These are phyloP conservation scores for Rostrohypoxylon terebratum DNA, from an alignment of 495 filamentous ascomycete genomes.

Conservation along the genomic window DNA sequence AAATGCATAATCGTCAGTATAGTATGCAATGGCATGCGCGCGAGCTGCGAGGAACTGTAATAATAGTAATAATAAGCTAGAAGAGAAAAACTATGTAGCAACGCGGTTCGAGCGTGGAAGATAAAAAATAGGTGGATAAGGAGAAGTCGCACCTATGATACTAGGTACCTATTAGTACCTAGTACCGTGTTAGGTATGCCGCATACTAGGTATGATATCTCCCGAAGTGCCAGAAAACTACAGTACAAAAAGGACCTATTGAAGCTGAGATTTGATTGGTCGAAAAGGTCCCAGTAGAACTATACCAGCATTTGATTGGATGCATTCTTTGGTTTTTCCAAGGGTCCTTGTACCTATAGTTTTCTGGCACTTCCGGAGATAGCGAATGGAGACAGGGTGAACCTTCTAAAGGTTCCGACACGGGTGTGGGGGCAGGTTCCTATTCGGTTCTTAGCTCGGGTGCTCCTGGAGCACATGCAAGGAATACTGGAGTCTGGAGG, in stretches of 20 bases:
- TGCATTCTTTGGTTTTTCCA: no score
- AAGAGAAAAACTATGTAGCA: not conserved
- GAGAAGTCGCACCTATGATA: constrained; percentile 13
- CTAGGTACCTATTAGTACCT: no score
- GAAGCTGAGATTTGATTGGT: no score
- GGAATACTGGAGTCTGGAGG: constrained; percentile 3
- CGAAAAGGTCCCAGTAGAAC: no score
- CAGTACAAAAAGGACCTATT: no score
- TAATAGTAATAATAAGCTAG: constrained; percentile 1
- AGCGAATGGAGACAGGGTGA: constrained; percentile 26
- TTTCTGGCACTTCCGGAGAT: no score
- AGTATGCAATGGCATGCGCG: constrained; percentile 20
- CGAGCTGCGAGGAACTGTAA: not conserved
- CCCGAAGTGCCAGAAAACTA: no score
- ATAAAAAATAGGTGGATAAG: constrained; percentile 21
- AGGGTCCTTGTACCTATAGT: no score
- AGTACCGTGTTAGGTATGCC: constrained; percentile 12
- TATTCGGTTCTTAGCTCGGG: constrained; percentile 27
- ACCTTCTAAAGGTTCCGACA: not conserved
- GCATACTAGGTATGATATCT: no score
- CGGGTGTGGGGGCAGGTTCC: constrained; percentile 26
- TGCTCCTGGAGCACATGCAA: constrained; percentile 10
- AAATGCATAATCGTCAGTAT: constrained; percentile 38
- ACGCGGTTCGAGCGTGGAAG: constrained; percentile 12
- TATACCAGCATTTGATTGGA: no score